Percentiles rank a stretch among this genome's conserved stretches.
Evolutionary conservation across 2,329 filamentous ascomycete species (phyloP).

Genomic region (Aspergillus texensis): DNA sequence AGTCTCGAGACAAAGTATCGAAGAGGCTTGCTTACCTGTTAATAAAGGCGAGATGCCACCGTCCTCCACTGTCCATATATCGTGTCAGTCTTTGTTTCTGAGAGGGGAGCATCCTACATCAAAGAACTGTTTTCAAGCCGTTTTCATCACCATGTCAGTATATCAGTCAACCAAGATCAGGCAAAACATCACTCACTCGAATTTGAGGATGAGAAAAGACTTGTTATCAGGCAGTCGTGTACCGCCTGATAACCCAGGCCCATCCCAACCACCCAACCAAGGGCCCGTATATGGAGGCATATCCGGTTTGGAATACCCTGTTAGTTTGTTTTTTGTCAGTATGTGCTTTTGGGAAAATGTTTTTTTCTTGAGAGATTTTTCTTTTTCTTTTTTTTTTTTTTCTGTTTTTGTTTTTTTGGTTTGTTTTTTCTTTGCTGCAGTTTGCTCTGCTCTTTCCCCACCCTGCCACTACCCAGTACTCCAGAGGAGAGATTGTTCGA

Average conservation of each 20-base stretch:
- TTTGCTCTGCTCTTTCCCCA: neutral
- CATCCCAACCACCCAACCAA: slow-evolving; percentile 23
- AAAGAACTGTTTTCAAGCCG: neutral
- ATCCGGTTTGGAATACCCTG: neutral
- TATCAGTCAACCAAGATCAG: neutral
- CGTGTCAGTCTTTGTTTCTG: neutral
- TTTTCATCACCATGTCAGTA: neutral
- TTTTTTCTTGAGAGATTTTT: neutral
- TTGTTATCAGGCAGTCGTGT: slow-evolving; percentile 3
- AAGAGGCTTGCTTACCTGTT: neutral
- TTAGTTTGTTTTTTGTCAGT: neutral
- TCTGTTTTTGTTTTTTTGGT: neutral
- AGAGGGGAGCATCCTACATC: neutral
- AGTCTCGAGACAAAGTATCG: neutral
- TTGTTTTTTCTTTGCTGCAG: neutral
- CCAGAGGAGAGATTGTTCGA: neutral
- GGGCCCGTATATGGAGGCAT: slow-evolving; percentile 5
- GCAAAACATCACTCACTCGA: neutral
- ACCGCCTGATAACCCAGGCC: slow-evolving; percentile 21
- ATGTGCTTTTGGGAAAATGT: neutral
- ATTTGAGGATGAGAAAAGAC: neutral
- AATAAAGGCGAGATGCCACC: neutral
- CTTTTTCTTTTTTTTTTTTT: neutral
- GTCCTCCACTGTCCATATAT: neutral
- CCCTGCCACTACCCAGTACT: neutral